phyloP scores from a whole-genome alignment of 2,329 filamentous ascomycete species.

The Trichoderma cornu-damae region DNA sequence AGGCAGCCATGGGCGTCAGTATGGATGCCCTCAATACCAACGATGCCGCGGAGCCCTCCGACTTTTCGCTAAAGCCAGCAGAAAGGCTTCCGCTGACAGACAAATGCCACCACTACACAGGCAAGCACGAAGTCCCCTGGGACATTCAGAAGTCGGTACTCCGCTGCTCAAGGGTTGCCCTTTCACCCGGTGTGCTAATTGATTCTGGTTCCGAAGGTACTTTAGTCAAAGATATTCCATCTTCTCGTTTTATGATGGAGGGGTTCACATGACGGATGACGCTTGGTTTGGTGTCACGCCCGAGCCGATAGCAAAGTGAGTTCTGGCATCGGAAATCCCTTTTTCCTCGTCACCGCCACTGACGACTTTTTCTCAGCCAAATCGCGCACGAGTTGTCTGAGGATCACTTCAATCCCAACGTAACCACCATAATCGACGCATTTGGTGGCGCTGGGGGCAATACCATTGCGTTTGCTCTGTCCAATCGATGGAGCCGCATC shows the following conservation, averaged over 20 bases:
- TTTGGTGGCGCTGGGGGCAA: conserved; percentile 94
- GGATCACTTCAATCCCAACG: conserved; percentile 52
- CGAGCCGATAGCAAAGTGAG: conserved; percentile 79
- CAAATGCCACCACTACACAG: conserved; percentile 70
- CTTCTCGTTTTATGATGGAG: conserved; percentile 81
- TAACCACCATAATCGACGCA: conserved; percentile 71
- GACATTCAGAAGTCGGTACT: conserved; percentile 72
- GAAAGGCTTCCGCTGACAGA: conserved; percentile 50
- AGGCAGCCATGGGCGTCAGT: background rate
- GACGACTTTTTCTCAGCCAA: conserved; percentile 46
- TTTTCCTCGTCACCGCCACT: background rate
- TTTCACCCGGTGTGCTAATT: background rate
- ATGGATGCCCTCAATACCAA: background rate
- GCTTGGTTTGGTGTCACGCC: conserved; percentile 97
- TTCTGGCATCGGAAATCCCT: conserved; percentile 16
- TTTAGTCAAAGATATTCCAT: conserved; percentile 85
- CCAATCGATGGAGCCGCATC: conserved; percentile 71
- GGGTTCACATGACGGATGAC: conserved; percentile 84
- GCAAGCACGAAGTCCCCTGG: conserved; percentile 66
- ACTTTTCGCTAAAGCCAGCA: conserved; percentile 38
- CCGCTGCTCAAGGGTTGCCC: too few relatives aligned
- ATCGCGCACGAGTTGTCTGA: conserved; percentile 73
- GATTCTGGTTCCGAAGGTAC: conserved; percentile 54
- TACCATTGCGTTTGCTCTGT: conserved; percentile 85
- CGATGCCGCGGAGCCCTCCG: background rate